A percentile compares a stretch with the other conserved stretches of the same genome.
Evolutionary conservation across 306 rosid species (phyloP).

Genomic region (Parietaria judaica): DNA sequence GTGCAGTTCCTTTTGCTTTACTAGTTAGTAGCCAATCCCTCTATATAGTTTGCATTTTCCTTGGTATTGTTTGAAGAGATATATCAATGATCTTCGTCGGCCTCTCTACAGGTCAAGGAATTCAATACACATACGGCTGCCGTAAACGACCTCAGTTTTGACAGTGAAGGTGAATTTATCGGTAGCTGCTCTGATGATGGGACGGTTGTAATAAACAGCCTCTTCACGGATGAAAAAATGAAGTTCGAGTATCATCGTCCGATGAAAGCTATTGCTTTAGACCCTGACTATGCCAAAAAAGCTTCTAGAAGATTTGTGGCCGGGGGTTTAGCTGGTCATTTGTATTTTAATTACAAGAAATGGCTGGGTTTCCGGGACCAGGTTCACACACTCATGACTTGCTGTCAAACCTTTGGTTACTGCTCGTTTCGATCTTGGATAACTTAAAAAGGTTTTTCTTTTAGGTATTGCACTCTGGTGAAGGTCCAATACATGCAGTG

Average conservation of each 20-base stretch:
- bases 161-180: constrained; percentile 75
- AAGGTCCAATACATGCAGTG: constrained; percentile 94
- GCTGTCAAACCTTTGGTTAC: constrained; percentile 5
- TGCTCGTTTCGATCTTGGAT: constrained; percentile 18
- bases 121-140: constrained; percentile 72
- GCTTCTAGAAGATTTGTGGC: constrained; percentile 81
- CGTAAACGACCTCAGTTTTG: constrained; percentile 91
- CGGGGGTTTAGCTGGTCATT: constrained; percentile 96
- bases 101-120: constrained; percentile 68
- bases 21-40: not conserved
- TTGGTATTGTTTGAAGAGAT: constrained; percentile 4
- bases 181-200: constrained; percentile 99
- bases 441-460: constrained; percentile 12
- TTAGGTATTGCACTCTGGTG: constrained; percentile 97
- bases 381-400: constrained; percentile 38
- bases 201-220: constrained; percentile 68
- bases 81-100: constrained; percentile 21
- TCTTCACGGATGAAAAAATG: constrained; percentile 76
- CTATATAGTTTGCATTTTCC: constrained; percentile 6
- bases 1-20: too few species aligned
- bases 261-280: constrained; percentile 86
- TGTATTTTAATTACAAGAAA: constrained; percentile 73
- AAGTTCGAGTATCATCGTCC: constrained; percentile 93
- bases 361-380: constrained; percentile 94
- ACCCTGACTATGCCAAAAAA: constrained; percentile 73